Evolutionary conservation across 495 filamentous ascomycete species (phyloP).

Genomic region (Aspergillus steynii): DNA sequence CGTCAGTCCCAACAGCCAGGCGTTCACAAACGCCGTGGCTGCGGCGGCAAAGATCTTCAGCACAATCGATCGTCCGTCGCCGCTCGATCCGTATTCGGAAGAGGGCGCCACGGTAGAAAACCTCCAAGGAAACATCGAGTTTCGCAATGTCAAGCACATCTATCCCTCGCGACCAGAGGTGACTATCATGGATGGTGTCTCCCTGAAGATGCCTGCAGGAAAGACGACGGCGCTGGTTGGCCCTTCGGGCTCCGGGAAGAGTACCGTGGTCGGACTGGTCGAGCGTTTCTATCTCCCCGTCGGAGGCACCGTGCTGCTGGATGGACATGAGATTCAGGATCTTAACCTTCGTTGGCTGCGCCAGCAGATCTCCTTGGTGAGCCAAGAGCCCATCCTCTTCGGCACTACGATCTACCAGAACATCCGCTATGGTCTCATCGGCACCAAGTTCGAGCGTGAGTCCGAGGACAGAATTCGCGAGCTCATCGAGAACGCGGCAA

Average conservation of each 20-base stretch:
- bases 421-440: slow-evolving; percentile 84
- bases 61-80: slow-evolving; percentile 89
- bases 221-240: slow-evolving; percentile 87
- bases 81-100: slow-evolving; percentile 75
- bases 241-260: slow-evolving; percentile 86
- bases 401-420: slow-evolving; percentile 84
- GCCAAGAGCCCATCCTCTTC: slow-evolving; percentile 72
- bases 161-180: slow-evolving; percentile 93
- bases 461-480: slow-evolving; percentile 63
- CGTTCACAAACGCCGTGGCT: slow-evolving; percentile 78
- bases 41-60: slow-evolving; percentile 88
- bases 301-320: slow-evolving; percentile 73
- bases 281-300: slow-evolving; percentile 93
- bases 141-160: slow-evolving; percentile 85
- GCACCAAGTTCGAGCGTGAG: slow-evolving; percentile 71
- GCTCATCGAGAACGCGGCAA: slow-evolving; percentile 76
- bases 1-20: slow-evolving; percentile 80
- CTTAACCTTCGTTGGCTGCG: slow-evolving; percentile 91
- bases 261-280: slow-evolving; percentile 86
- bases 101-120: slow-evolving; percentile 68
- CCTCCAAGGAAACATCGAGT: slow-evolving; percentile 75
- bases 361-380: slow-evolving; percentile 87
- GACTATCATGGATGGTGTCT: slow-evolving; percentile 79
- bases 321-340: slow-evolving; percentile 77
- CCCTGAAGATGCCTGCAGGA: slow-evolving; percentile 75